Evolutionary conservation across 495 filamentous ascomycete genomes (phyloP), one percentile per base, ranked within the genome.

Genomic region (Talaromyces proteolyticus): DNA sequence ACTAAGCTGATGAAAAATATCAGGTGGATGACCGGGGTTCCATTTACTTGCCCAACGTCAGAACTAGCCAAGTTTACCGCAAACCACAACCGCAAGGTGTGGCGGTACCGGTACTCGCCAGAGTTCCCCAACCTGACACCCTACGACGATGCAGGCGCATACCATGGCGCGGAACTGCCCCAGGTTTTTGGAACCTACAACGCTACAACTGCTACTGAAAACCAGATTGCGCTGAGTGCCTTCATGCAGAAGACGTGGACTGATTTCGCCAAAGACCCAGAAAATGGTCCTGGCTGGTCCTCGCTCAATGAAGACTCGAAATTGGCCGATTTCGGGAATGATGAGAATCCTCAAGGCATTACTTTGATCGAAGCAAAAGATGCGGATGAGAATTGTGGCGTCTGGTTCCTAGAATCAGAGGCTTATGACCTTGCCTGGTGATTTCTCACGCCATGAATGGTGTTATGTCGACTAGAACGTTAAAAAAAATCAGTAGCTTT

Each of bases 201-300:
- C 7, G n/a, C 21, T 20, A 24, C 39, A 2, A 51, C 45, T 5
- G 44, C 58, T 7, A 68, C 65, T 0, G 29, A 19, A 10, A 50
- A 60, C 21, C 53, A 68, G 51, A 20, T 21, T 12, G 52, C 55
- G 16, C 26, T 68, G 17, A 57, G 57, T 22, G 23, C 46, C 10
- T 48, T 29, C 19, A 63, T 68, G 57, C 57, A 62, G 29, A 59
- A 49, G 49, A 50, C 59, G 1, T 68, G 63, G 59, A 63, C 61
- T 22, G 49, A 56, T 16, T 68, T 66, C 47, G 63, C 63, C 21
- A 66, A 61, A 45, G 42, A 68, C 42, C 65, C 65, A 3, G 16
- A 24, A 1, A 23, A 37, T 6, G 63, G 58, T 14, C 60, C 63
- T 10, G 64, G 62, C 2, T 59, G 57, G 57, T 29, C 26, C 26